Conservation (phyloP, 805 yeast genomes). For the Sugiyamaella valdiviana region DNA sequence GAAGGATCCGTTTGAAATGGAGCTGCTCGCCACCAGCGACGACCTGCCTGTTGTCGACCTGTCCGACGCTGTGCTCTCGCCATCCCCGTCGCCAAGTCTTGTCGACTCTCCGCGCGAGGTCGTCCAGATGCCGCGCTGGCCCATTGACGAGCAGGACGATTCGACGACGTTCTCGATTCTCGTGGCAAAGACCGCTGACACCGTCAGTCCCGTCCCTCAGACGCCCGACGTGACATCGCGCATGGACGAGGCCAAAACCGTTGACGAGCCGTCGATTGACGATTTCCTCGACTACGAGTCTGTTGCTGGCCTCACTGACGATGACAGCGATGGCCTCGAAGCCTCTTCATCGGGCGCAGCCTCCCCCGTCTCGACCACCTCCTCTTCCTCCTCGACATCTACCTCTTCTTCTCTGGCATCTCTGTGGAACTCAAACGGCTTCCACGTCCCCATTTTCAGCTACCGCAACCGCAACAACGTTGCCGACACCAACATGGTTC, state of each 20-base stretch:
- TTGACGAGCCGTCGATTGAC: slow-evolving; percentile 12
- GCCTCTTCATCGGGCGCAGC: slow-evolving; percentile 6
- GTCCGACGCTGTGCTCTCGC: neutral
- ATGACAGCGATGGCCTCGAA: slow-evolving; percentile 7
- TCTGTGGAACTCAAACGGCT: slow-evolving; percentile 12
- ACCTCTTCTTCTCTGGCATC: slow-evolving; percentile 1
- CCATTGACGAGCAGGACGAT: slow-evolving; percentile 22
- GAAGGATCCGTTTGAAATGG: slow-evolving; percentile 3
- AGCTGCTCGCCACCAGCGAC: neutral
- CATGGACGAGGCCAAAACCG: neutral
- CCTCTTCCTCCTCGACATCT: neutral
- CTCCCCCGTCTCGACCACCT: slow-evolving; percentile 14
- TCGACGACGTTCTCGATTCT: slow-evolving; percentile 24
- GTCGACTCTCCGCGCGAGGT: neutral
- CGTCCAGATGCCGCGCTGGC: slow-evolving; percentile 17
- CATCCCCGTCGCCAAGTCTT: neutral
- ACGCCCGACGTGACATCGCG: slow-evolving; percentile 2
- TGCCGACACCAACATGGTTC: neutral
- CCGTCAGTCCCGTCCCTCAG: neutral
- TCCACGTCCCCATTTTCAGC: slow-evolving; percentile 22
- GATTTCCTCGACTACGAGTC: slow-evolving; percentile 23
- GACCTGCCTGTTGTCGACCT: neutral
- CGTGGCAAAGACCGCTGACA: slow-evolving; percentile 3
- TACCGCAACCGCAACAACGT: slow-evolving; percentile 15
- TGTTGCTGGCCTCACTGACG: slow-evolving; percentile 16